phyloP scores from a whole-genome alignment of 208 protist genomes.

The Strigomonas galati region DNA sequence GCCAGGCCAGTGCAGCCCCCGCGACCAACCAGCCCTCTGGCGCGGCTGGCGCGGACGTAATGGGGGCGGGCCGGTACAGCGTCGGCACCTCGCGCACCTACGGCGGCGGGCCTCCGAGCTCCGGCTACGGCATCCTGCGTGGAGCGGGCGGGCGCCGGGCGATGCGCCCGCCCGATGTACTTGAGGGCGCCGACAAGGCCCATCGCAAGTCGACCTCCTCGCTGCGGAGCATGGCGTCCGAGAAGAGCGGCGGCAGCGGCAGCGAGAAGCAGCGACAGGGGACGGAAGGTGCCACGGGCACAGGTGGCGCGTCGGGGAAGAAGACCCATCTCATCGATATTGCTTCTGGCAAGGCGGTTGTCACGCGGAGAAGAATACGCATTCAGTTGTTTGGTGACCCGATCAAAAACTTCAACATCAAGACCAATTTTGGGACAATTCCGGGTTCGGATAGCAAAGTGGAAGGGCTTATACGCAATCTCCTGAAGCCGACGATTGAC shows the following conservation, averaged over 20 bases:
- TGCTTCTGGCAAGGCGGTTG: constrained; percentile 34
- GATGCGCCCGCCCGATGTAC: constrained; percentile 64
- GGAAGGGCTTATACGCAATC: constrained; percentile 63
- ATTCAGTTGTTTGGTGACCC: constrained; percentile 85
- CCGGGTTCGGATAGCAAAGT: constrained; percentile 72
- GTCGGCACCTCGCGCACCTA: not conserved
- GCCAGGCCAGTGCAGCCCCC: not conserved
- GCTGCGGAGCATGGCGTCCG: not conserved
- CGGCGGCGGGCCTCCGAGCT: constrained; percentile 18
- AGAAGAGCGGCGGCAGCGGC: not conserved
- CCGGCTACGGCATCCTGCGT: constrained; percentile 73
- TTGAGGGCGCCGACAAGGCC: constrained; percentile 12
- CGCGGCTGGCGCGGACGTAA: not conserved
- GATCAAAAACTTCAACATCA: constrained; percentile 72
- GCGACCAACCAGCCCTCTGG: not conserved
- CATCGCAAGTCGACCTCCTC: not conserved
- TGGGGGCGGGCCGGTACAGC: too few relatives aligned
- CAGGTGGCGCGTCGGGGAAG: not conserved
- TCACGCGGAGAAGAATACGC: constrained; percentile 55
- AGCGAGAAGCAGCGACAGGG: not conserved
- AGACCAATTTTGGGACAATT: constrained; percentile 77
- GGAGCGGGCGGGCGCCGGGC: constrained; percentile 66
- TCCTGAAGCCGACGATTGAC: constrained; percentile 79
- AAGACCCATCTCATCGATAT: constrained; percentile 31
- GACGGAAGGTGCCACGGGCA: not conserved